Evolutionary conservation across 2,329 filamentous ascomycete species (phyloP).

Genomic region (Fusarium keratoplasticum): DNA sequence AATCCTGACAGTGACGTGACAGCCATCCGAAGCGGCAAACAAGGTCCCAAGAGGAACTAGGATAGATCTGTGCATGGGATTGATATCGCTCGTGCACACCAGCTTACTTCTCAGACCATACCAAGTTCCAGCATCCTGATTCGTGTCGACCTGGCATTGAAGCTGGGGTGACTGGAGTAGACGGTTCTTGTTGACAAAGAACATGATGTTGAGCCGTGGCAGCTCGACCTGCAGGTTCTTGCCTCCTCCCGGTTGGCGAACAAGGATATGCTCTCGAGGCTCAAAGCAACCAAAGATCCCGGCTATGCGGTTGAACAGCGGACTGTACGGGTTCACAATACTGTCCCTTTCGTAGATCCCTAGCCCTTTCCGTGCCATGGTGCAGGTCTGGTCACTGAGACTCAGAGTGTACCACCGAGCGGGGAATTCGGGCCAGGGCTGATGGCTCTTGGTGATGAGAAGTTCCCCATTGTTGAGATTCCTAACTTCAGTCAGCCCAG

Average conservation of each 20-base stretch:
- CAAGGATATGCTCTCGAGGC: slow-evolving; percentile 25
- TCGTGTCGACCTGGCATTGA: slow-evolving; percentile 60
- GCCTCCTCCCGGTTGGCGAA: slow-evolving; percentile 30
- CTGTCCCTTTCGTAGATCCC: slow-evolving; percentile 6
- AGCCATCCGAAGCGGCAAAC: slow-evolving; percentile 16
- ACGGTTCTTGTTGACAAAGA: slow-evolving; percentile 58
- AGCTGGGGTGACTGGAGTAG: slow-evolving; percentile 63
- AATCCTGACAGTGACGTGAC: slow-evolving; percentile 44
- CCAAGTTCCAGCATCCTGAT: slow-evolving; percentile 70
- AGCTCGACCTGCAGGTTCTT: slow-evolving; percentile 59
- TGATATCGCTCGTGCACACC: slow-evolving; percentile 62
- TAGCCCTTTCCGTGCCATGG: not conserved
- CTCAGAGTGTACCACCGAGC: slow-evolving; percentile 26
- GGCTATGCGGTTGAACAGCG: slow-evolving; percentile 32
- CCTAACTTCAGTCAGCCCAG: slow-evolving; percentile 1
- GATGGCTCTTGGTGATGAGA: slow-evolving; percentile 30
- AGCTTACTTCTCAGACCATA: slow-evolving; percentile 72
- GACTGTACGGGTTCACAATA: slow-evolving; percentile 38
- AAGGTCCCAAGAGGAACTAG: slow-evolving; percentile 62
- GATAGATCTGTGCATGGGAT: slow-evolving; percentile 59
- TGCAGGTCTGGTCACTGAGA: slow-evolving; percentile 23
- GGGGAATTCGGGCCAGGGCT: slow-evolving; percentile 29
- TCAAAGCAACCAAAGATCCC: slow-evolving; percentile 38
- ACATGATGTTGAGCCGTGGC: slow-evolving; percentile 63
- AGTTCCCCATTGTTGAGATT: slow-evolving; percentile 34